phyloP scores from a whole-genome alignment of 192 early-diverging fungal genomes.

The Coemansia sp. region DNA sequence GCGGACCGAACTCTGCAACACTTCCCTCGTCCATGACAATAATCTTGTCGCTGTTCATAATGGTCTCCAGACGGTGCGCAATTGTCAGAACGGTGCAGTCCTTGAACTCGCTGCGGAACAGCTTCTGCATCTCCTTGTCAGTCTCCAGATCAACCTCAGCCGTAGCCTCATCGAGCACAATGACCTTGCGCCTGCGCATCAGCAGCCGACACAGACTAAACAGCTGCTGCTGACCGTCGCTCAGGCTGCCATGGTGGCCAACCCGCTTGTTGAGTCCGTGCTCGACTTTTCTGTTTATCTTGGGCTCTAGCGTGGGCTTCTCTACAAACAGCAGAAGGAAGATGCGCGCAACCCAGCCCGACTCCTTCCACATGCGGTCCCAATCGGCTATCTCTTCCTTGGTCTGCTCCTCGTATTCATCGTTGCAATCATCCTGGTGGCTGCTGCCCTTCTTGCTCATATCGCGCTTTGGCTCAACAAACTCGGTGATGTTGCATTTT shows the following conservation, averaged over 20 bases:
- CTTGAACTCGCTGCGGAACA: too few species aligned
- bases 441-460: slow-evolving; percentile 50
- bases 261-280: slow-evolving; percentile 1
- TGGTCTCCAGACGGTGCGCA: too few species aligned
- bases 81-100: too few species aligned
- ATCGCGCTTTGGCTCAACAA: slow-evolving; percentile 40
- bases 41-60: too few species aligned
- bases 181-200: too few species aligned
- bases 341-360: slow-evolving; percentile 13
- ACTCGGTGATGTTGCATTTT: slow-evolving; percentile 20
- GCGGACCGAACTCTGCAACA: too few species aligned
- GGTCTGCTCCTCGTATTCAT: background rate
- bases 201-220: background rate
- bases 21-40: too few species aligned
- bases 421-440: slow-evolving; percentile 30
- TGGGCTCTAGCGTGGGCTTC: background rate
- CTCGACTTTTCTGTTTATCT: background rate
- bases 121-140: background rate
- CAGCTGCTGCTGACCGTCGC: slow-evolving; percentile 5
- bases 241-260: background rate
- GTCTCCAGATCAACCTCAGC: background rate
- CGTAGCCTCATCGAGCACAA: background rate
- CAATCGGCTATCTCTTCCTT: background rate
- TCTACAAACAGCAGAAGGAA: slow-evolving; percentile 2
- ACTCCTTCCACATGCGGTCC: slow-evolving; percentile 11